Base-by-base conservation (phyloP, 1,284 basidiomycete genomes). In the Sporisorium reilianum region DNA sequence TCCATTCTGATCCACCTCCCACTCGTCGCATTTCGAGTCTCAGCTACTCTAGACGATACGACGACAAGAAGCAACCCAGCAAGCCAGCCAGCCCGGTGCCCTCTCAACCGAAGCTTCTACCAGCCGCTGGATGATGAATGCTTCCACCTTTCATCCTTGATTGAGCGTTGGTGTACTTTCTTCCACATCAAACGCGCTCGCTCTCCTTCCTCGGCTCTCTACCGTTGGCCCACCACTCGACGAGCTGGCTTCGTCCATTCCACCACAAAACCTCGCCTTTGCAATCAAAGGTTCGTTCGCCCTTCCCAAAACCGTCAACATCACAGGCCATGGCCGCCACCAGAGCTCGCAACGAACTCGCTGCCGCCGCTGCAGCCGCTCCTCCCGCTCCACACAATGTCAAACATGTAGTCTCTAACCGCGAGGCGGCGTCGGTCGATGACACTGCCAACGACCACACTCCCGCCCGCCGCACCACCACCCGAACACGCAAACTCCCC, bases 281-380 rank as follows among this genome's bases (percentile, higher is more conserved):
- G n/a, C n/a, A n/a, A n/a, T n/a, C n/a, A n/a, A n/a, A n/a, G n/a
- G n/a, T n/a, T n/a, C n/a, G n/a, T n/a, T n/a, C n/a, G n/a, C n/a
- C n/a, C n/a, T n/a, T 36, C n/a, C 32, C 52, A 26, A 34, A 6
- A n/a, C 3, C 11, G 20, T 45, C 22, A n/a, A n/a, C n/a, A 48
- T 8, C 20, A 40, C n/a, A 61, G 65, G 71, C 63, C 67, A 75
- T 75, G 72, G 64, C 72, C 45, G 72, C 72, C 60, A 75, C 72
- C 9, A 60, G 72, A 61, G 67, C 72, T 51, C 72, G 59, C 38
- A 68, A 63, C 44, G 72, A 75, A 69, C 42, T 51, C 20, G 59
- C 72, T 42, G 55, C 67, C 36, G 45, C 41, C n/a, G 55, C 66
- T 32, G 41, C 52, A 16, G 52, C 54, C 34, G 49, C 50, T 14